Evolutionary conservation across 2,329 filamentous ascomycete genomes (phyloP), one percentile per base, ranked within the genome.

Genomic region (Sphaerulina populicola): DNA sequence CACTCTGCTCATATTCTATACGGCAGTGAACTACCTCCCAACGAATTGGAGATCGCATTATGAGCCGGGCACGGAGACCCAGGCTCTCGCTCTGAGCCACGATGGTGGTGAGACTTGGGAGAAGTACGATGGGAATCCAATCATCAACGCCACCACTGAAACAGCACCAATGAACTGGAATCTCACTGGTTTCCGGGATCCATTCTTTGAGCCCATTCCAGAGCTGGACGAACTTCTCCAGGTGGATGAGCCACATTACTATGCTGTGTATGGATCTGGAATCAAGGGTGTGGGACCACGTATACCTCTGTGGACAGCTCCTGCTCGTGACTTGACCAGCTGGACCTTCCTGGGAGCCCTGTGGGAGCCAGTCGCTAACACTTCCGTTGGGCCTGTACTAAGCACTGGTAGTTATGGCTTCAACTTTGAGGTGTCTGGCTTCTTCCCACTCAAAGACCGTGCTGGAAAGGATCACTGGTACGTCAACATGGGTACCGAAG

Each of bases 361-460:
- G 4, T 74, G 71, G 69, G 72, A 74, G 59, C 72, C 72, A 4
- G 63, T 62, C 3, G 61, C 53, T 10, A 74, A 74, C 57, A 67
- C 65, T 10, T 69, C 65, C n/a, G 61, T 74, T 5, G 71, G 70
- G 6, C 67, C 67, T 11, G 52, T 71, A 6, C 53, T 73, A 4
- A 67, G 70, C 45, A 74, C 72, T 6, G 71, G 72, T 15, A 68
- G 65, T 1, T 73, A 73, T 47, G 72, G 65, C 8, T 74, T 68
- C 63, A 75, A 75, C 59, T 74, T 74, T 42, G 72, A 75, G 57
- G 72, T 74, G 51, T 72, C 70, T 0, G 72, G 72, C 51, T 73
- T 74, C 64, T 74, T 73, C 62, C 68, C 69, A 12, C 60, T 74
- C 2, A 62, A 65, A 4, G 72, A 74, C 39, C 65, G 68, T 33